phyloP scores from a whole-genome alignment of 2,329 filamentous ascomycete species.

The Penicillium fuscoglaucum region DNA sequence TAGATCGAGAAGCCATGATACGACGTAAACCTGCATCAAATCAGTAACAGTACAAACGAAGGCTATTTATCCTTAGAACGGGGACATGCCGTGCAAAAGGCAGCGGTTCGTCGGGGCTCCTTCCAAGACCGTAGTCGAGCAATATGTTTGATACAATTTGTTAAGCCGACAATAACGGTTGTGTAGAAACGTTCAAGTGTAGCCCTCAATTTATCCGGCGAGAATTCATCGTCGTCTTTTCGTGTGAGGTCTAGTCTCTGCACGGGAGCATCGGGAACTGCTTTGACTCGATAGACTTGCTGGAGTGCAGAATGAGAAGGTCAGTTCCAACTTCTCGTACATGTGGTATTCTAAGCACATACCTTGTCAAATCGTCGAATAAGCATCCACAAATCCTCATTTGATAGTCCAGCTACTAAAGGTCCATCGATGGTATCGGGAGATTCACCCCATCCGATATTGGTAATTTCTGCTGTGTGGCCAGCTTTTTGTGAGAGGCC shows the following conservation, averaged over 20 bases:
- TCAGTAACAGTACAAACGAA: not conserved
- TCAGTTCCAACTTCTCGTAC: not conserved
- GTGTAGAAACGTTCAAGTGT: constrained; percentile 81
- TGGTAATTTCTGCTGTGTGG: constrained; percentile 13
- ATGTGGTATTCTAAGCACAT: not conserved
- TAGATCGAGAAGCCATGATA: constrained; percentile 73
- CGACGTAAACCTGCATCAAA: constrained; percentile 48
- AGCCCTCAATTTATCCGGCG: constrained; percentile 75
- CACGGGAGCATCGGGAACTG: constrained; percentile 59
- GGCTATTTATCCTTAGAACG: not conserved
- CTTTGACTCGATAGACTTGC: constrained; percentile 72
- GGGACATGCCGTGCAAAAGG: constrained; percentile 59
- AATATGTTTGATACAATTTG: constrained; percentile 70
- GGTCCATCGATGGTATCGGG: constrained; percentile 29
- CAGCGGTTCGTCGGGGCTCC: constrained; percentile 66
- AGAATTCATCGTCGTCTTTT: constrained; percentile 80
- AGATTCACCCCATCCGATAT: constrained; percentile 24
- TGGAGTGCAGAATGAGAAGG: constrained; percentile 25
- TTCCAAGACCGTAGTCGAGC: constrained; percentile 76
- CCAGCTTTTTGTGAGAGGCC: constrained; percentile 19
- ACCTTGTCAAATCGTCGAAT: constrained; percentile 74
- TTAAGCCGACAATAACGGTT: constrained; percentile 68
- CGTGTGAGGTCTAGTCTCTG: constrained; percentile 77
- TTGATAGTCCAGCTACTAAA: constrained; percentile 66
- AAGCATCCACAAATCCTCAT: constrained; percentile 73